phyloP scores from a whole-genome alignment of 768 basidiomycete species.

The Lentinus brumalis region DNA sequence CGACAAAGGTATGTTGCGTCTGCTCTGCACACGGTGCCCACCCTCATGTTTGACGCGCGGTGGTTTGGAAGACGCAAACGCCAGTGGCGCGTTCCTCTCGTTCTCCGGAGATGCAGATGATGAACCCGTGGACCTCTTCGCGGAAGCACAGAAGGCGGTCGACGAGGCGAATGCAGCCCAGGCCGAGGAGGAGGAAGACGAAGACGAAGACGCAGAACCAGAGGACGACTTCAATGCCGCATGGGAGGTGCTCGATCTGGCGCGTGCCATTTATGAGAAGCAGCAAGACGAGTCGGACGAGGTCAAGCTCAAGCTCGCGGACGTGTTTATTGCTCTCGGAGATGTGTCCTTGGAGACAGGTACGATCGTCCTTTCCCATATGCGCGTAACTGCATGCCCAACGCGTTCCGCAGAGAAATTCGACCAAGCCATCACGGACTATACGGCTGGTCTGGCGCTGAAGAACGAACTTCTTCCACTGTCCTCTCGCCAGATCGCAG shows the following conservation, averaged over 20 bases:
- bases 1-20: conserved; percentile 36
- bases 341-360: conserved; percentile 98
- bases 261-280: conserved; percentile 82
- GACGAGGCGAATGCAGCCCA: conserved; percentile 52
- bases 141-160: conserved; percentile 49
- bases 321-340: conserved; percentile 87
- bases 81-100: conserved; percentile 64
- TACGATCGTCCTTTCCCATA: conserved; percentile 38
- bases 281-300: conserved; percentile 59
- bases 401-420: conserved; percentile 75
- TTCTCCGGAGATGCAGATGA: conserved; percentile 84
- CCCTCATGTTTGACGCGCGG: neutral
- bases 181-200: conserved; percentile 57
- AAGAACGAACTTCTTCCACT: conserved; percentile 73
- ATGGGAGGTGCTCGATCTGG: conserved; percentile 97
- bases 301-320: conserved; percentile 80
- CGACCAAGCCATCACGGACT: conserved; percentile 90
- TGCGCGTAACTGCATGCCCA: neutral
- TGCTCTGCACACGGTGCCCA: neutral
- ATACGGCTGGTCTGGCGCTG: conserved; percentile 72
- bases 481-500: conserved; percentile 93
- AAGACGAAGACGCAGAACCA: conserved; percentile 74
- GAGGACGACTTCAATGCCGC: conserved; percentile 98
- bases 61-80: conserved; percentile 28
- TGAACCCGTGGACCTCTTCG: conserved; percentile 66